Evolutionary conservation across 1,284 basidiomycete genomes (phyloP), one percentile per base, ranked within the genome.

Genomic region (Amylostereum areolatum): DNA sequence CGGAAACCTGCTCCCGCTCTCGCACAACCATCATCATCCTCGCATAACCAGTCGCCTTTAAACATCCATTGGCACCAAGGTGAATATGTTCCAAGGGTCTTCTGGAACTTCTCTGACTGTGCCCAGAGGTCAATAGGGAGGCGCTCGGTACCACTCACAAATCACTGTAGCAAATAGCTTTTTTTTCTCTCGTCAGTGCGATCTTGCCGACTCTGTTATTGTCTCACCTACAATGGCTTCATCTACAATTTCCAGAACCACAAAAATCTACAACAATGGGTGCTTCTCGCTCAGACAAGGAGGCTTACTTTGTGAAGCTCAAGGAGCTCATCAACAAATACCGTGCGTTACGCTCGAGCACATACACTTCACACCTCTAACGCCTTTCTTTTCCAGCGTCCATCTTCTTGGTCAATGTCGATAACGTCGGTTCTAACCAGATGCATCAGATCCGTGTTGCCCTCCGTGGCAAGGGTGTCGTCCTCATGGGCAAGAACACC

Each of bases 401-500:
- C 56, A 93, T 99, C 77, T 98, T 99, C 81, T 70, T 99, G 59
- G 96, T 98, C 78, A 98, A 98, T 74, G 93, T 99, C 66, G 97
- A 99, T 85, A 99, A 99, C 75, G 96, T 99, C 66, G 92, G 92
- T 55, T 98, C 95, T 56, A 97, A 98, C 81, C 97, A 99, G 77
- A 92, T 95, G 92, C 94, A 97, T 70, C 93, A 97, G 73, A 98
- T 99, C 68, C 95, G 97, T 78, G 87, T 92, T 61, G 78, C 96
- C 48, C 85, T 99, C 70, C 93, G 97, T 64, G 93, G 93, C 66
- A 94, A 92, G 72, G 97, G 91, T 79, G 77, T 94, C 53, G 95
- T 99, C 58, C 75, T 99, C 63, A 99, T 99, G 97, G 96, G 96
- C 68, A 99, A 99, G 80, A 99, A 99, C 87, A 99, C 97, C 69